A percentile compares a stretch with the other conserved stretches of the same genome.
These are phyloP conservation scores for Penicillium sp. DNA, from an alignment of 2,329 filamentous ascomycete species.

Conservation along the genomic window DNA sequence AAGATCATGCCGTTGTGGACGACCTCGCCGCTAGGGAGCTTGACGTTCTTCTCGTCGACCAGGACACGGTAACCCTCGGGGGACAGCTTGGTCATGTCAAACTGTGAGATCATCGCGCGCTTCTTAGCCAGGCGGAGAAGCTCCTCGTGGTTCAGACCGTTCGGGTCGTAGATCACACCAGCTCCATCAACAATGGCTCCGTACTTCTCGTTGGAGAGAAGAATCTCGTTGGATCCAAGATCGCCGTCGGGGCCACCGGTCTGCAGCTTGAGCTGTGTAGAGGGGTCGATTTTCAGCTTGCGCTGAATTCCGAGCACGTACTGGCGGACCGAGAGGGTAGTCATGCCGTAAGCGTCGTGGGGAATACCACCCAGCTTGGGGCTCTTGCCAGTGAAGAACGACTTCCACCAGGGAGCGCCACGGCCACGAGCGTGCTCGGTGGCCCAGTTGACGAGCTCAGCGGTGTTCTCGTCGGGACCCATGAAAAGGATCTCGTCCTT, in stretches of 20 bases:
- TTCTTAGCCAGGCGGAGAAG: slow-evolving; percentile 79
- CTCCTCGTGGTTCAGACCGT: slow-evolving; percentile 81
- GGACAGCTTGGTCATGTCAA: slow-evolving; percentile 81
- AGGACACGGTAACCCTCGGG: slow-evolving; percentile 85
- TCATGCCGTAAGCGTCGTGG: slow-evolving; percentile 96
- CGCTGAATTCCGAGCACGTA: slow-evolving; percentile 96
- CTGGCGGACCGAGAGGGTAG: slow-evolving; percentile 90
- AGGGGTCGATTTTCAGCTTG: slow-evolving; percentile 85
- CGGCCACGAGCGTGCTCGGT: slow-evolving; percentile 85
- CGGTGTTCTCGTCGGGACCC: slow-evolving; percentile 98
- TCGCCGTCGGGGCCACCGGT: slow-evolving; percentile 97
- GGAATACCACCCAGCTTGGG: slow-evolving; percentile 94
- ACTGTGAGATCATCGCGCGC: slow-evolving; percentile 86
- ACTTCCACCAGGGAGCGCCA: slow-evolving; percentile 98
- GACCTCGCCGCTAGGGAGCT: slow-evolving; percentile 80
- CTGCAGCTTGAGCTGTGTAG: slow-evolving; percentile 86
- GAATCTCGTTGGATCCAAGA: slow-evolving; percentile 94
- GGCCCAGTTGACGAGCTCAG: slow-evolving; percentile 97
- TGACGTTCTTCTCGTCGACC: slow-evolving; percentile 85
- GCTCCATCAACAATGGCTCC: slow-evolving; percentile 93
- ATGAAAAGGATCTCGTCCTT: slow-evolving; percentile 98
- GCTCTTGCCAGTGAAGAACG: slow-evolving; percentile 99
- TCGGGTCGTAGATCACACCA: slow-evolving; percentile 88
- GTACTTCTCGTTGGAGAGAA: slow-evolving; percentile 94
- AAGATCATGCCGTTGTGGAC: slow-evolving; percentile 90